Evolutionary conservation across 805 yeast genomes (phyloP), one percentile per base, ranked within the genome.

Genomic region (Lipomyces lipofer): DNA sequence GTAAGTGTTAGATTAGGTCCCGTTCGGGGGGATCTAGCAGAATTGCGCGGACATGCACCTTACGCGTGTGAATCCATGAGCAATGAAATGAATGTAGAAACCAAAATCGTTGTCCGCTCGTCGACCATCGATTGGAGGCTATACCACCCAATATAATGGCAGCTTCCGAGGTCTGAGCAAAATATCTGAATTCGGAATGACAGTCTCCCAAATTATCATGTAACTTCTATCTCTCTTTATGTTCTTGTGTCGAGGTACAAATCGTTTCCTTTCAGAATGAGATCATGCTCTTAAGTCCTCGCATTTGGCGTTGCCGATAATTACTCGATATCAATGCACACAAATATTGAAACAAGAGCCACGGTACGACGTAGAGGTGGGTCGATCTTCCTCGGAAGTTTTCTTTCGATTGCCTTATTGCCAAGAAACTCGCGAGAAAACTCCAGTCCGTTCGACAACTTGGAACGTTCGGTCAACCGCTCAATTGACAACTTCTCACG

Each of bases 261-360:
- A 42, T 75, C 69, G 19, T 71, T 68, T 21, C 78, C 78, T 2
- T 60, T 56, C 22, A 78, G 69, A 10, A 69, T 67, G 17, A 78
- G 63, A 51, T 75, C 78, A 2, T 56, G 64, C 32, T 71, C 76
- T 49, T n/a, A 78, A 63, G 6, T 78, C 78, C 50, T 74, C 74
- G 6, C 78, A 72, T 56, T 75, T 73, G 5, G 81, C 81, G 60
- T 78, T 77, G 8, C 77, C 73, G 44, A 77, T 74, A 29, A 49
- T 54, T 4, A 47, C 47, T 2, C 58, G 35, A 40, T 54, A 54
- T 36, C 22, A 43, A 54, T 10, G 76, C 74, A 58, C 75, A 71
- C 24, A 77, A 65, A 54, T 76, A 77, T 71, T 76, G 68, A 15
- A 74, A 28, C 15, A 77, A 73, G 35, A 76, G 66, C 36, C 72